These are phyloP conservation scores for Phaseolus lunatus DNA, from an alignment of 306 rosid species.

Conservation along the genomic window DNA sequence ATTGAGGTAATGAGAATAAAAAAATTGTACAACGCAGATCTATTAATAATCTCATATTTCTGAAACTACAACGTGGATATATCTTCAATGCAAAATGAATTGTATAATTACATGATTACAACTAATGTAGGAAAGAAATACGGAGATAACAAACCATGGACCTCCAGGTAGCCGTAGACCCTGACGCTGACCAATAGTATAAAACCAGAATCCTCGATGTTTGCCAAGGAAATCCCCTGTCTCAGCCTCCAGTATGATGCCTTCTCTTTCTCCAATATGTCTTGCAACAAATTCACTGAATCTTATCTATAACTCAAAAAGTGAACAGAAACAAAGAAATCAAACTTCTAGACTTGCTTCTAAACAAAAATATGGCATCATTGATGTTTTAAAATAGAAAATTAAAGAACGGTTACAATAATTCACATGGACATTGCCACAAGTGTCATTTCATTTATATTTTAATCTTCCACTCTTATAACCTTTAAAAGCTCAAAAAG, in stretches of 20 bases:
- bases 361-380: slow-evolving; percentile 14
- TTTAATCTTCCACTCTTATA: slow-evolving; percentile 22
- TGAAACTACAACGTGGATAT: slow-evolving; percentile 27
- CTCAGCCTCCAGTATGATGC: slow-evolving; percentile 93
- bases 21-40: not conserved
- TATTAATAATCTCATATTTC: slow-evolving; percentile 19
- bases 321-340: slow-evolving; percentile 20
- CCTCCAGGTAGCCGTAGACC: slow-evolving; percentile 92
- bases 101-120: slow-evolving; percentile 10
- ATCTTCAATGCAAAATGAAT: slow-evolving; percentile 29
- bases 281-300: slow-evolving; percentile 90
- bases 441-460: not conserved
- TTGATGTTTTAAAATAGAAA: slow-evolving; percentile 29
- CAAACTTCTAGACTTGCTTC: slow-evolving; percentile 31
- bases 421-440: not conserved
- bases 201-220: slow-evolving; percentile 95
- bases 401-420: slow-evolving; percentile 10
- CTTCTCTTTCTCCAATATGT: slow-evolving; percentile 93
- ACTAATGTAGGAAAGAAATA: slow-evolving; percentile 30
- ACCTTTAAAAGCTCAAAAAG: not conserved
- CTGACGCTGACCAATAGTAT: slow-evolving; percentile 96
- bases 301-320: slow-evolving; percentile 64
- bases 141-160: slow-evolving; percentile 73
- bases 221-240: slow-evolving; percentile 92
- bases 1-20: not conserved